These are phyloP conservation scores for Globisporangium nagaii DNA, from an alignment of 352 stramenopile genomes.

Conservation along the genomic window DNA sequence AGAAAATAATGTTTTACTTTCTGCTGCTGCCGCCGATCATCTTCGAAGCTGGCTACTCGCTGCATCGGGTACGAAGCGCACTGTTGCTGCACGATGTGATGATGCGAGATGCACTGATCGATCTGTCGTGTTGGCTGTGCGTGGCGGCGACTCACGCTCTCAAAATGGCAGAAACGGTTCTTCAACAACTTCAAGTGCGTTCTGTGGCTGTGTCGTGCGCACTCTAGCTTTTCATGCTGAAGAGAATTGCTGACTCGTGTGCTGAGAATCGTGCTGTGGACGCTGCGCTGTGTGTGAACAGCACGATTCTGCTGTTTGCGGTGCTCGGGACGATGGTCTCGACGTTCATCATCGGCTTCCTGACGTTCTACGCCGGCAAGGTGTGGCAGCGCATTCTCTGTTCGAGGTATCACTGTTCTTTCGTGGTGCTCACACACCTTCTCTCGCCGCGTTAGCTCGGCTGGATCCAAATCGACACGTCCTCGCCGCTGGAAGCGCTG, in stretches of 20 bases:
- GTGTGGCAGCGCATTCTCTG: slow-evolving; percentile 14
- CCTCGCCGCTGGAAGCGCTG: slow-evolving; percentile 91
- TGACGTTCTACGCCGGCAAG: slow-evolving; percentile 87
- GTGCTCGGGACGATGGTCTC: slow-evolving; percentile 95
- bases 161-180: slow-evolving; percentile 82
- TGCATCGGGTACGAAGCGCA: slow-evolving; percentile 50
- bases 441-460: slow-evolving; percentile 36
- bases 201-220: background rate
- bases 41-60: slow-evolving; percentile 95
- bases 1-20: slow-evolving; percentile 96
- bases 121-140: too few relatives aligned
- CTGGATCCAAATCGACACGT: slow-evolving; percentile 87
- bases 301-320: slow-evolving; percentile 93
- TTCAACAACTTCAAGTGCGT: slow-evolving; percentile 93
- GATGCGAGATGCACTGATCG: too few relatives aligned
- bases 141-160: too few relatives aligned
- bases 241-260: too few relatives aligned
- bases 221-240: background rate
- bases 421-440: background rate
- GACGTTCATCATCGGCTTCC: slow-evolving; percentile 93
- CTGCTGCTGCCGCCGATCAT: slow-evolving; percentile 96
- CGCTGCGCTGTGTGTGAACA: too few relatives aligned
- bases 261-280: too few relatives aligned
- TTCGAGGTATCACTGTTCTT: background rate
- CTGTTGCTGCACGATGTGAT: background rate